Evolutionary conservation across 495 filamentous ascomycete species (phyloP).

Genomic region (Lindgomyces ingoldianus): DNA sequence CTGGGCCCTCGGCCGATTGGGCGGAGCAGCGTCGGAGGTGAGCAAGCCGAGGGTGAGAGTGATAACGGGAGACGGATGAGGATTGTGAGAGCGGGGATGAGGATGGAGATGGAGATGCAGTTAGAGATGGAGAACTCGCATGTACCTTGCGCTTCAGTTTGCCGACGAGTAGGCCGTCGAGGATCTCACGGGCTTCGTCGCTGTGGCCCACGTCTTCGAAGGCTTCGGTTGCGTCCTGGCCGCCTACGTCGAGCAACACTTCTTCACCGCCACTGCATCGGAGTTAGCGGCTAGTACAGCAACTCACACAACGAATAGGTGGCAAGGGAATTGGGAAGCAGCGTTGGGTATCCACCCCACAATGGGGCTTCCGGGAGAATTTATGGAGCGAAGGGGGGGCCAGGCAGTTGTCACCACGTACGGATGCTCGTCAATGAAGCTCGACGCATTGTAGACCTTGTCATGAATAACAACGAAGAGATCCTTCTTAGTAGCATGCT

Average conservation of each 20-base stretch:
- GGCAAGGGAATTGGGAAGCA: not conserved
- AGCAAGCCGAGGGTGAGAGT: constrained; percentile 9
- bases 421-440: constrained; percentile 98
- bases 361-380: not conserved
- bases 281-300: not conserved
- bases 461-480: constrained; percentile 90
- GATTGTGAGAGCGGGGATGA: constrained; percentile 4
- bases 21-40: constrained; percentile 16
- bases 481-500: constrained; percentile 95
- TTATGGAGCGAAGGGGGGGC: not conserved
- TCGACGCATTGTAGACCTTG: constrained; percentile 86
- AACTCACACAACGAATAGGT: not conserved
- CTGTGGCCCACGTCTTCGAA: constrained; percentile 99
- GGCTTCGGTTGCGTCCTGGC: constrained; percentile 95
- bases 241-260: constrained; percentile 92
- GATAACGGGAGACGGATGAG: not conserved
- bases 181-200: constrained; percentile 95
- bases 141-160: constrained; percentile 82
- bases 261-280: constrained; percentile 87
- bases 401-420: constrained; percentile 58
- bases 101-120: constrained; percentile 15
- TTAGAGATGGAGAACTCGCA: constrained; percentile 29
- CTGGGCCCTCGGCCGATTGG: constrained; percentile 2
- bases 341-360: not conserved
- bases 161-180: constrained; percentile 76